Percentiles rank a stretch among this genome's conserved stretches.
Conservation (phyloP, 2,329 filamentous ascomycete species). For the Didymosphaeria variabile region DNA sequence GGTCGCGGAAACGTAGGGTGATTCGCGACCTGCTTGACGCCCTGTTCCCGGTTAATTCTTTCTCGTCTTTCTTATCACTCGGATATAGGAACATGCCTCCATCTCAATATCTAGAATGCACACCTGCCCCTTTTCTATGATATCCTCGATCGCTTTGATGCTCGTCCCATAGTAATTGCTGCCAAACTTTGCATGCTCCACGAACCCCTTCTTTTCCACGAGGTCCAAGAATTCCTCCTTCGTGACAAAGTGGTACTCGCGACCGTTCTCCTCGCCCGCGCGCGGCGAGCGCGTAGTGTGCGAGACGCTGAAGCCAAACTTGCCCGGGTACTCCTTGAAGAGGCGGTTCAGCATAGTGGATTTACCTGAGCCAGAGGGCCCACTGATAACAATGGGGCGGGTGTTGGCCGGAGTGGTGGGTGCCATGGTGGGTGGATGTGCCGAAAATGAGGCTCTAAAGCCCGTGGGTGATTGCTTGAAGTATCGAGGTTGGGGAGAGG, state of each 20-base stretch:
- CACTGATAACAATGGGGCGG: conserved; percentile 77
- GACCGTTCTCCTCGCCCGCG: conserved; percentile 76
- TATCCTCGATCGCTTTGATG: conserved; percentile 78
- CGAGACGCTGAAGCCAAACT: conserved; percentile 68
- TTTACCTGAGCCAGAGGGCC: conserved; percentile 82
- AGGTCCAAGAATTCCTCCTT: conserved; percentile 61
- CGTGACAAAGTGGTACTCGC: conserved; percentile 78
- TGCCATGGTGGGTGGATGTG: conserved; percentile 33
- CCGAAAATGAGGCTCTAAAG: conserved; percentile 13
- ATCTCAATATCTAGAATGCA: conserved; percentile 96
- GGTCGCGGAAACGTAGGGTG: conserved; percentile 71
- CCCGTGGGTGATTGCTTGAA: conserved; percentile 10
- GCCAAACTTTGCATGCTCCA: conserved; percentile 87
- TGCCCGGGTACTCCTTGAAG: conserved; percentile 70
- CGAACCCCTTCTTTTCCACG: conserved; percentile 71
- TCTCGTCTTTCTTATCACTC: not conserved
- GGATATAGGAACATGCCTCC: conserved; percentile 68
- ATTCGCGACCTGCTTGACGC: conserved; percentile 90
- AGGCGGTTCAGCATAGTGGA: conserved; percentile 79
- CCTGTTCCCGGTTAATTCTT: conserved; percentile 54
- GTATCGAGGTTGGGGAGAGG: conserved; percentile 14
- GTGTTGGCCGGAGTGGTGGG: conserved; percentile 33
- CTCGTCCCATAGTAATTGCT: conserved; percentile 89
- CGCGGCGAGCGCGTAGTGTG: conserved; percentile 86
- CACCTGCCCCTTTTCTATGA: conserved; percentile 73